Percentiles rank a stretch among this genome's conserved stretches.
phyloP scores from a whole-genome alignment of 2,329 filamentous ascomycete genomes.

The Botrytis deweyae region DNA sequence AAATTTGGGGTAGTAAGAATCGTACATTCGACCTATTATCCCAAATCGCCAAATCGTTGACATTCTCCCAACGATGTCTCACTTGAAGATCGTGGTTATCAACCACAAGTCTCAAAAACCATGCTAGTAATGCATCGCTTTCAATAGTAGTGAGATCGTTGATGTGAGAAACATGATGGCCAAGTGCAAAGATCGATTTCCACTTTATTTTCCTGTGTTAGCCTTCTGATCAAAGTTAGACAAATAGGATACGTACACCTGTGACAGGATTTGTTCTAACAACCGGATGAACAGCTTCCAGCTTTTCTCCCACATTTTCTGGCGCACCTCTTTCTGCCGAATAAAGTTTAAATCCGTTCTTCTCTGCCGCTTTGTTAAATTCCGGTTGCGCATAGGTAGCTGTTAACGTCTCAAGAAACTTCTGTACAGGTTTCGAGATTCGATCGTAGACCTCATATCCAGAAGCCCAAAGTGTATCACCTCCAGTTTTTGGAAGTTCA shows the following conservation, averaged over 20 bases:
- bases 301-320: constrained; percentile 49
- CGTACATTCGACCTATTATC: constrained; percentile 51
- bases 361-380: constrained; percentile 51
- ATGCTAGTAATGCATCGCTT: constrained; percentile 49
- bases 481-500: constrained; percentile 36
- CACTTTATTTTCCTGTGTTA: constrained; percentile 37
- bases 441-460: constrained; percentile 67
- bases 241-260: constrained; percentile 36
- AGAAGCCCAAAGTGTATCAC: constrained; percentile 63
- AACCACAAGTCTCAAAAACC: constrained; percentile 51
- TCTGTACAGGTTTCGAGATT: constrained; percentile 54
- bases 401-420: constrained; percentile 58
- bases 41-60: constrained; percentile 52
- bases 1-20: too few species aligned
- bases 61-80: constrained; percentile 40
- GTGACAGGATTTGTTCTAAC: constrained; percentile 58
- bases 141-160: constrained; percentile 51
- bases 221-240: background rate
- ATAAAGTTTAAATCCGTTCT: constrained; percentile 49
- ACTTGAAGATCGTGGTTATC: constrained; percentile 59
- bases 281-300: constrained; percentile 54
- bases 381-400: constrained; percentile 52
- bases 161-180: constrained; percentile 51
- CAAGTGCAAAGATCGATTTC: constrained; percentile 55
- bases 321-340: constrained; percentile 47